Percentiles rank a stretch among this genome's conserved stretches.
These are phyloP conservation scores for Larix kaempferi DNA, from an alignment of 75 land plant genomes.

Conservation along the genomic window DNA sequence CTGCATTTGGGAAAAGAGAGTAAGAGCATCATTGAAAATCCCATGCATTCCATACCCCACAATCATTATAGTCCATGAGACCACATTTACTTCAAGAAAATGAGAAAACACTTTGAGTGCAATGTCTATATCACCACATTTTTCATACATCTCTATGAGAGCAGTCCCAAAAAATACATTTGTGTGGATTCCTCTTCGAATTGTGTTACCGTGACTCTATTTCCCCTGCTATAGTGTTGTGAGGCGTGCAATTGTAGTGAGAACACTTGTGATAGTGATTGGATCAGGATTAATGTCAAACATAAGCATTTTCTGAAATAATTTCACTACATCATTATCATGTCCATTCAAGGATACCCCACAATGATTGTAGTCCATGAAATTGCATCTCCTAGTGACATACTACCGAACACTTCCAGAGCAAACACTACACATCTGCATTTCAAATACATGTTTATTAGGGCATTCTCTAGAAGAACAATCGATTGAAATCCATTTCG, in stretches of 20 bases:
- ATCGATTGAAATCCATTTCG: constrained; percentile 24
- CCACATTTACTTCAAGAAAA: constrained; percentile 42
- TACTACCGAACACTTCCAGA: constrained; percentile 27
- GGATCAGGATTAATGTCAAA: constrained; percentile 30
- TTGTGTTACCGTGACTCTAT: constrained; percentile 42
- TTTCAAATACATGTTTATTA: constrained; percentile 69
- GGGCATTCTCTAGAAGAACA: constrained; percentile 41
- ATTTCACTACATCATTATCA: constrained; percentile 29
- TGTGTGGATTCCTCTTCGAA: constrained; percentile 25
- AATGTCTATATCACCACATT: constrained; percentile 12
- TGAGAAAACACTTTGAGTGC: constrained; percentile 36
- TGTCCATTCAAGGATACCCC: constrained; percentile 43
- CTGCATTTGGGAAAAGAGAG: no score
- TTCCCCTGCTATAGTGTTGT: constrained; percentile 35
- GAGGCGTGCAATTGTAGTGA: constrained; percentile 50
- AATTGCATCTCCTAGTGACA: constrained; percentile 30
- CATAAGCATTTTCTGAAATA: constrained; percentile 41
- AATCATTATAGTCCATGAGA: constrained; percentile 50
- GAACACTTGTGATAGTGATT: constrained; percentile 37
- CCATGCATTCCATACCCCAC: constrained; percentile 28
- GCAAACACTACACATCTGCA: constrained; percentile 54
- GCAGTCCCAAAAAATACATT: constrained; percentile 62
- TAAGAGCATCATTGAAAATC: no score
- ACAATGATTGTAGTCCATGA: constrained; percentile 65
- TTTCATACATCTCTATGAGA: no score